Evolutionary conservation across 164 flowering plant species (phyloP), one percentile per base, ranked within the genome.

Genomic region (Vitis labrusca): DNA sequence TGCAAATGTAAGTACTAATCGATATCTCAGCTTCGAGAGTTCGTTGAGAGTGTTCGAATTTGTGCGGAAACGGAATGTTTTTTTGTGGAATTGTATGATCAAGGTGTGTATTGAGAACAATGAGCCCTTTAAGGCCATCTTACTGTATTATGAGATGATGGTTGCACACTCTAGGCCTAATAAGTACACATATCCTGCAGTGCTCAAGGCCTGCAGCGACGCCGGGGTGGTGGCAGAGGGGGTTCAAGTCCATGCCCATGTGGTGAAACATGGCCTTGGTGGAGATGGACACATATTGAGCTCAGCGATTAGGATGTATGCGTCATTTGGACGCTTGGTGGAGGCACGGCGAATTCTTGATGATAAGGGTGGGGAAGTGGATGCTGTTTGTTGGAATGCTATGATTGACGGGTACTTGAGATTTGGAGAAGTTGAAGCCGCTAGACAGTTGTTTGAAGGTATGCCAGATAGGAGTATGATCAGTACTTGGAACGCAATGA

Each of bases 331-430:
- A 61, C 48, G 47, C 30, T 16, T 83, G 17, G 63, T 0, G 1
- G 81, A 76, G 60, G 85, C 87, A 0, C 76, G 81, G 54, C 60
- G 37, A 17, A 67, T 84, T 80, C 69, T 84, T 19, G 82, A 75
- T 71, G 71, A 37, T 37, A 37, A 67, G 49, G 32, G 51, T 11
- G 70, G 48, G 5, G 74, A 80, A 53, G 56, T 74, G 1, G 92
- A 85, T 75, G 81, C 60, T 14, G 66, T 85, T 47, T 87, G 86
- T 54, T 82, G 79, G 77, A 86, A 88, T 72, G 81, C 84, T 1
- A 80, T 85, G 87, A 72, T 88, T 70, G 88, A 83, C 77, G 86
- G 85, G 71, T 84, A 77, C 56, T 73, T 88, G 73, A 84, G 73
- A 73, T 71, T 49, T 66, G 85, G 81, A 23, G 80, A 84, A 23